Base-by-base conservation (phyloP, 305 asterid species). In the Solanum hybrid region DNA sequence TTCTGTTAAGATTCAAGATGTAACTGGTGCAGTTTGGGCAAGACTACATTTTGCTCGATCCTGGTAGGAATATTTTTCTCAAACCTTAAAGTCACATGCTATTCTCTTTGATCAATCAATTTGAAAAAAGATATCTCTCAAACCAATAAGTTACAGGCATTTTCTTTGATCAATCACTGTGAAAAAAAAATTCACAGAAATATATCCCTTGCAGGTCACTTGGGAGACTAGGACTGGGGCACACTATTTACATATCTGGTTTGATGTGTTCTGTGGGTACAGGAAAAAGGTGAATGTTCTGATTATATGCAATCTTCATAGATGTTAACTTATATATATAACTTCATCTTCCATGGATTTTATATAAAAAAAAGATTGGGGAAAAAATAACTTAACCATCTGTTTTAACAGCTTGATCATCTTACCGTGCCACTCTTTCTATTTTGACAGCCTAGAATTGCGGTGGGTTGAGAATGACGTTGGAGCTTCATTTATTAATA, bases 1-100 rank as follows among this genome's bases (percentile, higher is more conserved):
- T 90, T 94, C 95, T 87, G 79, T 97, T 91, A 94, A 88, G 90
- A 93, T 97, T 89, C 96, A 93, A 90, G 99, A 97, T 93, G 88
- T 92, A 87, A 94, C 97, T 35, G 99, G 99, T 91, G 92, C 95
- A 88, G 91, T 95, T 89, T 96, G 96, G 98, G 94, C 91, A 88
- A 95, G 93, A 93, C 95, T 97, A 86, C 96, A 95, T 90, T 94
- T 97, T 93, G 88, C 89, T 72, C 92, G 87, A 92, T 94, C 95
- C 56, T 96, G 99, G 99, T 96, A 95, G 89, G 72, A 31, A 27
- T 51, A 34, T 89, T 86, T 85, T 86, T 88, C 40, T 40, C 76
- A 60, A n/a, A 85, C 79, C 76, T 46, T 76, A 14, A 85, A 89
- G 88, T 79, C 56, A 85, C 37, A 79, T 16, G 75, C 75, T 84